A percentile compares a stretch with the other conserved stretches of the same genome.
Evolutionary conservation across 2,329 filamentous ascomycete species (phyloP).

Genomic region (Botrytis cinerea): DNA sequence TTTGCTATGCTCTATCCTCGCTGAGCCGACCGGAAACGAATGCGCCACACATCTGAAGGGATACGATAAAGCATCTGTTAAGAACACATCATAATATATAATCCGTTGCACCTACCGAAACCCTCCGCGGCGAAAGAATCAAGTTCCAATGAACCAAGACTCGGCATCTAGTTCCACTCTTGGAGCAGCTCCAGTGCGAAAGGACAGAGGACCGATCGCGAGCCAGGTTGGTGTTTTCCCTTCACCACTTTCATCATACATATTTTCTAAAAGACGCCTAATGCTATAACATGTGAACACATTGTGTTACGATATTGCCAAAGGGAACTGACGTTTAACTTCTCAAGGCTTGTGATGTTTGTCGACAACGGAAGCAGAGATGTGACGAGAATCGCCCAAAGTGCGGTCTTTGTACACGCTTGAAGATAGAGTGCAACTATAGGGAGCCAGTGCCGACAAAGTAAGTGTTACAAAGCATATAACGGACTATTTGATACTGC

Average conservation of each 20-base stretch:
- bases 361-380: conserved; percentile 61
- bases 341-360: conserved; percentile 58
- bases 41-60: background rate
- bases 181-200: background rate
- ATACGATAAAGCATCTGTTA: background rate
- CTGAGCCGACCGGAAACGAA: background rate
- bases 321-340: background rate
- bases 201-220: conserved; percentile 18
- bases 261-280: background rate
- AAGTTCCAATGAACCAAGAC: conserved; percentile 2
- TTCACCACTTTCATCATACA: background rate
- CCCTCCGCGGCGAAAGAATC: background rate
- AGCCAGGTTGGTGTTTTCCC: conserved; percentile 5
- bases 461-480: conserved; percentile 46
- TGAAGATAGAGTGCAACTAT: conserved; percentile 61
- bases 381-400: conserved; percentile 64
- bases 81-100: background rate
- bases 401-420: conserved; percentile 59
- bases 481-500: background rate
- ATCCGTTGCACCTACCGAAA: background rate
- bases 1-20: background rate
- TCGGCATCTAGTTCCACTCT: conserved; percentile 4
- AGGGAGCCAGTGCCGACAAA: conserved; percentile 63
- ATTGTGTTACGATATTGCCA: background rate
- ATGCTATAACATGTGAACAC: background rate